Conservation (phyloP, 1,284 basidiomycete genomes). For the Cryptococcus sp. region DNA sequence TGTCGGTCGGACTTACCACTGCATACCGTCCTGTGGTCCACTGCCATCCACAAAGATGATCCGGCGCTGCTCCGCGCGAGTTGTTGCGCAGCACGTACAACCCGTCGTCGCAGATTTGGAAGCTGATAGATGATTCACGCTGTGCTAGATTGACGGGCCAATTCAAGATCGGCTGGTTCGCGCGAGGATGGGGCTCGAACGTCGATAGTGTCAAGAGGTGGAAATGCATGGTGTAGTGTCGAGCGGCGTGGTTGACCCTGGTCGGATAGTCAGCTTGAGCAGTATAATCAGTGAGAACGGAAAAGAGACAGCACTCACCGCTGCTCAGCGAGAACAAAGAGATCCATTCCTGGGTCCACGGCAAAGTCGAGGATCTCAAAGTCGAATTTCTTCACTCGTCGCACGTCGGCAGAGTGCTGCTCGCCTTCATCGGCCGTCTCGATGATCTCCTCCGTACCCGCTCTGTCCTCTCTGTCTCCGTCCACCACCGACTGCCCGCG, state of each 20-base stretch:
- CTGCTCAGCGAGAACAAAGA: conserved; percentile 45
- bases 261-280: not conserved
- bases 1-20: conserved; percentile 31
- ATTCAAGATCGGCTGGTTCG: conserved; percentile 29
- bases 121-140: conserved; percentile 30
- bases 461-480: conserved; percentile 35
- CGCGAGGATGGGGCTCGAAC: conserved; percentile 46
- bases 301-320: conserved; percentile 29
- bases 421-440: conserved; percentile 12
- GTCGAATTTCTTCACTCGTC: conserved; percentile 29
- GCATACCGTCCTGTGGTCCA: conserved; percentile 49
- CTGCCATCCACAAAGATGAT: conserved; percentile 47
- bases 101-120: conserved; percentile 53
- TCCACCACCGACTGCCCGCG: not conserved
- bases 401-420: conserved; percentile 23
- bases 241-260: not conserved
- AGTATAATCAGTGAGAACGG: not conserved
- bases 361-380: conserved; percentile 50
- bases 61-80: conserved; percentile 14
- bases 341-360: conserved; percentile 51
- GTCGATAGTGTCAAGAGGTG: conserved; percentile 47
- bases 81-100: conserved; percentile 44
- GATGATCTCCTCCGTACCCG: conserved; percentile 10
- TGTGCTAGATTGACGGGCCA: conserved; percentile 25
- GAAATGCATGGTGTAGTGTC: conserved; percentile 29